Evolutionary conservation across 768 basidiomycete species (phyloP).

Genomic region (Russula griseocarnosa): DNA sequence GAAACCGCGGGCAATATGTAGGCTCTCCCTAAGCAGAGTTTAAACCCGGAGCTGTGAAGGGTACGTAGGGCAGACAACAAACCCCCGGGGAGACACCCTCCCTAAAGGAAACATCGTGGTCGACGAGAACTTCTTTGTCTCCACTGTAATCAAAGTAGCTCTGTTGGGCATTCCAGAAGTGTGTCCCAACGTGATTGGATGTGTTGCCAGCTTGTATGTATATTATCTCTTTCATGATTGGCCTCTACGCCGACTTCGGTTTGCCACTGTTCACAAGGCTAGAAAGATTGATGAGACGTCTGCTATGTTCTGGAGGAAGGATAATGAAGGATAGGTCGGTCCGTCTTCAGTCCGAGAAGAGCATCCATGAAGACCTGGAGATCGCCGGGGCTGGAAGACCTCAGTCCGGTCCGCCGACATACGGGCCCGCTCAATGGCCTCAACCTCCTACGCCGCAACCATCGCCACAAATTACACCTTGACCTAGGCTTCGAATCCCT

Average conservation of each 20-base stretch:
- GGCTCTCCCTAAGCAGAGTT: slow-evolving; percentile 39
- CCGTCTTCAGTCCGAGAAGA: neutral
- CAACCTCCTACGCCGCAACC: too few species aligned
- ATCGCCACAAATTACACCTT: too few species aligned
- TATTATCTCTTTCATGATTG: slow-evolving; percentile 68
- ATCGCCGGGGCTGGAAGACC: too few species aligned
- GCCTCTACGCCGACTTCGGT: neutral
- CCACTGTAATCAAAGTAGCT: slow-evolving; percentile 50
- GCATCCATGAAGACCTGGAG: too few species aligned
- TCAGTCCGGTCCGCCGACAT: too few species aligned
- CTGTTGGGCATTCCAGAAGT: slow-evolving; percentile 83
- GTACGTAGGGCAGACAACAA: slow-evolving; percentile 28
- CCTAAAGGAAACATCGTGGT: slow-evolving; percentile 61
- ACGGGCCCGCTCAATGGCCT: too few species aligned
- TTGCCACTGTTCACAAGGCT: neutral
- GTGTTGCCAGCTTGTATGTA: slow-evolving; percentile 69
- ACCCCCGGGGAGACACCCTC: slow-evolving; percentile 54
- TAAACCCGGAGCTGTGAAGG: slow-evolving; percentile 19
- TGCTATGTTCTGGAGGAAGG: neutral
- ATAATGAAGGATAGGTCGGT: too few species aligned
- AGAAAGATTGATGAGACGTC: neutral
- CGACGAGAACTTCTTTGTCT: slow-evolving; percentile 39
- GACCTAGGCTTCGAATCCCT: neutral
- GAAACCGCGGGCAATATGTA: slow-evolving; percentile 56
- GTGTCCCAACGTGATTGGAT: slow-evolving; percentile 67